Conservation (phyloP, 2,329 filamentous ascomycete species). For the Colletotrichum aenigma region DNA sequence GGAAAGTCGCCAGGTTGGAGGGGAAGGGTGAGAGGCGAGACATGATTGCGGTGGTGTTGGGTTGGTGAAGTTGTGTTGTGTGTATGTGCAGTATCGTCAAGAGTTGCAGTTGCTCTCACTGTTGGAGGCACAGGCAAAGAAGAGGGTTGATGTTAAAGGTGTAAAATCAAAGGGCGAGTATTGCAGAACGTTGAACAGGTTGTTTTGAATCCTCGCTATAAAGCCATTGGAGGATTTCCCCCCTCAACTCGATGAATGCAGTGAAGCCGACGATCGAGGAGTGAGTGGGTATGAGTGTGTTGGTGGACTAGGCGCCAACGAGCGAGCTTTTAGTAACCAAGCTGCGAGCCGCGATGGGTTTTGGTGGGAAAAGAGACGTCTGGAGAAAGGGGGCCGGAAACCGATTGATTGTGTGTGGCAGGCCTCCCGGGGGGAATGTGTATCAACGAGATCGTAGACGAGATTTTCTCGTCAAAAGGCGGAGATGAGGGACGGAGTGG, state of each 20-base stretch:
- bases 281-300: not conserved
- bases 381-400: not conserved
- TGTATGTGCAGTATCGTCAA: not conserved
- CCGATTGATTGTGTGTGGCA: not conserved
- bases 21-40: conserved; percentile 19
- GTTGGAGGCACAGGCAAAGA: not conserved
- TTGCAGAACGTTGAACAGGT: not conserved
- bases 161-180: not conserved
- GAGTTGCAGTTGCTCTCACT: not conserved
- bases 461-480: conserved; percentile 7
- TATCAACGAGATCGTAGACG: not conserved
- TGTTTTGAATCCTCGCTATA: conserved; percentile 5
- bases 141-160: not conserved
- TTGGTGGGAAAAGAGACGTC: not conserved
- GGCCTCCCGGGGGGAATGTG: conserved; percentile 1
- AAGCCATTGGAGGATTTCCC: conserved; percentile 14
- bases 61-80: not conserved
- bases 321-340: conserved; percentile 19
- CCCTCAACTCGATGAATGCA: not conserved
- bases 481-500: conserved; percentile 6
- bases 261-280: not conserved
- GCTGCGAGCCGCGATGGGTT: conserved; percentile 9
- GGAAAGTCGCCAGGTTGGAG: conserved; percentile 21
- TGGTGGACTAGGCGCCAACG: not conserved
- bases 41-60: not conserved